phyloP scores from a whole-genome alignment of 805 yeast species.

The Saturnispora ahearnii region DNA sequence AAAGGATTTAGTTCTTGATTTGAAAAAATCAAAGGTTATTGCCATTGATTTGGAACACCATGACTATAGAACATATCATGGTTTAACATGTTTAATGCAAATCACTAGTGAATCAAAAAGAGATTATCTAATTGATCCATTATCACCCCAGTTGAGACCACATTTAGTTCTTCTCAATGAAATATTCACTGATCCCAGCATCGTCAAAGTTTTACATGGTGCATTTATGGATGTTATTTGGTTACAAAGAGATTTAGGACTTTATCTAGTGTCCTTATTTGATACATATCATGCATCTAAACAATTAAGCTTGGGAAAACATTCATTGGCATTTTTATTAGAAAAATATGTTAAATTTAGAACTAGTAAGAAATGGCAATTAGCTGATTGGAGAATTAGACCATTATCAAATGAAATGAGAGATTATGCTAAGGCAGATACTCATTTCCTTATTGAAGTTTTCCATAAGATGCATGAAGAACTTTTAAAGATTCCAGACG shows the following conservation, averaged over 20 bases:
- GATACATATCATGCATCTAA: constrained; percentile 90
- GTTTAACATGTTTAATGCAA: constrained; percentile 89
- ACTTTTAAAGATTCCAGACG: constrained; percentile 38
- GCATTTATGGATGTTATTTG: constrained; percentile 95
- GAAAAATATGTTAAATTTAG: constrained; percentile 74
- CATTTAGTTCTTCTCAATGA: constrained; percentile 58
- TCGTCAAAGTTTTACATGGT: constrained; percentile 89
- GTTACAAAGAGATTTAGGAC: constrained; percentile 92
- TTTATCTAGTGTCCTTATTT: constrained; percentile 80
- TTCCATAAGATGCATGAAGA: constrained; percentile 64
- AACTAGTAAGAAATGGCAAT: constrained; percentile 89
- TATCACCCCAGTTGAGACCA: constrained; percentile 53
- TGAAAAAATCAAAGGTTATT: constrained; percentile 47
- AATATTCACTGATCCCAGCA: constrained; percentile 71
- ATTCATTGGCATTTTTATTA: constrained; percentile 74
- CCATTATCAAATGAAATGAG: constrained; percentile 72
- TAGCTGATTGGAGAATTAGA: constrained; percentile 93
- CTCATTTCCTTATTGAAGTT: constrained; percentile 80
- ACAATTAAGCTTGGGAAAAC: constrained; percentile 68
- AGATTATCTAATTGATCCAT: constrained; percentile 84
- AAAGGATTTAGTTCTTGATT: constrained; percentile 42
- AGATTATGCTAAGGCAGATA: constrained; percentile 88
- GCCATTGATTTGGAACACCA: constrained; percentile 97
- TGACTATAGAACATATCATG: constrained; percentile 82
- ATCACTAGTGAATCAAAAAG: constrained; percentile 51